These are phyloP conservation scores for Talaromyces albobiverticillius DNA, from an alignment of 2,329 filamentous ascomycete species.

Conservation along the genomic window DNA sequence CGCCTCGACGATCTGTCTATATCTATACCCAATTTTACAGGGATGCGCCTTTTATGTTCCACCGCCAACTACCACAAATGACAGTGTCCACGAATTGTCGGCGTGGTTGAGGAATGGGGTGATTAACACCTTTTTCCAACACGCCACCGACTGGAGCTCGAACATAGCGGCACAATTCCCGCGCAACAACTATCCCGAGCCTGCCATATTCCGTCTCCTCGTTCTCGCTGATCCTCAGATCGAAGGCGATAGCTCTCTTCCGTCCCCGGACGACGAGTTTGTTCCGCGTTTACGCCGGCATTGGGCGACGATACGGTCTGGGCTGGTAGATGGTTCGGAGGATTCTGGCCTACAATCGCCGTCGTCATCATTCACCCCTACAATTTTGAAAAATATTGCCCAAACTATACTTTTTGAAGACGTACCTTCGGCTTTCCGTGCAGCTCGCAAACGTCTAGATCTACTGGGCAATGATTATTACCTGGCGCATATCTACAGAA, in stretches of 20 bases:
- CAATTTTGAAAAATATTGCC: constrained; percentile 23
- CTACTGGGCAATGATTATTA: constrained; percentile 93
- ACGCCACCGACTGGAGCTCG: constrained; percentile 21
- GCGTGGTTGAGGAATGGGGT: constrained; percentile 23
- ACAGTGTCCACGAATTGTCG: constrained; percentile 1
- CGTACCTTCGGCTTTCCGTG: constrained; percentile 63
- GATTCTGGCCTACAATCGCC: neutral
- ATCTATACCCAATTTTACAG: constrained; percentile 79
- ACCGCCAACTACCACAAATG: constrained; percentile 11
- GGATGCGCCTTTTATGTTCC: constrained; percentile 73
- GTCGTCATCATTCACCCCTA: constrained; percentile 17
- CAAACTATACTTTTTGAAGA: constrained; percentile 59
- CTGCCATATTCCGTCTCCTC: constrained; percentile 79
- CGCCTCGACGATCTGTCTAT: constrained; percentile 72
- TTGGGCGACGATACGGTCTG: constrained; percentile 25
- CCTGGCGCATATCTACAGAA: constrained; percentile 86
- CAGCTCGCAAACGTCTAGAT: constrained; percentile 76
- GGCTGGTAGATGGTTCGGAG: neutral
- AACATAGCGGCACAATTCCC: neutral
- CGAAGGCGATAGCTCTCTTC: constrained; percentile 85
- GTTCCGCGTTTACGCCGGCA: constrained; percentile 41
- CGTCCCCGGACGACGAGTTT: constrained; percentile 46
- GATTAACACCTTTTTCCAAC: constrained; percentile 36
- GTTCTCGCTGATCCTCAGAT: constrained; percentile 89
- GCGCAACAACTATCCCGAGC: constrained; percentile 14